Evolutionary conservation across 2,329 filamentous ascomycete genomes (phyloP).

Genomic region (Exophiala calicioides): DNA sequence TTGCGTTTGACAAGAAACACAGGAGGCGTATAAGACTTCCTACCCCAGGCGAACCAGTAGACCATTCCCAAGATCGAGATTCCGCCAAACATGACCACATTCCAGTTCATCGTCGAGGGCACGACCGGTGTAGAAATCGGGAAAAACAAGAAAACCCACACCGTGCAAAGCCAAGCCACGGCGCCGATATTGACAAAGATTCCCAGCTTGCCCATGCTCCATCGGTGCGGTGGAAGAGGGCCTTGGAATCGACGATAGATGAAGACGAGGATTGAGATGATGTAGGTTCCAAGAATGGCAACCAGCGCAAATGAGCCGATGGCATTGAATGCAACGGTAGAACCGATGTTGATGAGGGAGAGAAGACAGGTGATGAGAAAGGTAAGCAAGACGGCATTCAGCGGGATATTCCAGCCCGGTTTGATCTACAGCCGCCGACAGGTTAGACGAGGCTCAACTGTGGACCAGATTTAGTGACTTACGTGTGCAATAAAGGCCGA

Average conservation of each 20-base stretch:
- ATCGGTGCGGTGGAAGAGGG: slow-evolving; percentile 27
- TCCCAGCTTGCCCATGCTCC: slow-evolving; percentile 35
- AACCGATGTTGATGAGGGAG: slow-evolving; percentile 32
- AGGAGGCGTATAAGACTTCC: too few species aligned
- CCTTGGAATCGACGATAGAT: slow-evolving; percentile 15
- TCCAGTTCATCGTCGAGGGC: too few species aligned
- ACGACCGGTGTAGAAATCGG: too few species aligned
- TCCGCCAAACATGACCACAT: too few species aligned
- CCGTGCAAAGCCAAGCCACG: too few species aligned
- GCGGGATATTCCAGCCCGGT: slow-evolving; percentile 18
- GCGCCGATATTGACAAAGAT: slow-evolving; percentile 36
- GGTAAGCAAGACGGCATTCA: slow-evolving; percentile 32
- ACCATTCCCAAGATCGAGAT: too few species aligned
- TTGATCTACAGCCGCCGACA: too few species aligned
- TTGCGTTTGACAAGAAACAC: too few species aligned
- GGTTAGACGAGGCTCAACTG: too few species aligned
- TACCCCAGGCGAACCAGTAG: too few species aligned
- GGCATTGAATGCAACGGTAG: slow-evolving; percentile 32
- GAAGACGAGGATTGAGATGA: slow-evolving; percentile 24
- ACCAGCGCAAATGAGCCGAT: slow-evolving; percentile 25
- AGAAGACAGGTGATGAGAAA: slow-evolving; percentile 24
- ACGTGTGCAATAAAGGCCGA: slow-evolving; percentile 26
- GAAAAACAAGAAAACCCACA: too few species aligned
- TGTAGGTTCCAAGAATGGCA: slow-evolving; percentile 30
- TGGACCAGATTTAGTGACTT: too few species aligned